Evolutionary conservation across 805 yeast species (phyloP).

Genomic region (Pichia rugopelliculosa): DNA sequence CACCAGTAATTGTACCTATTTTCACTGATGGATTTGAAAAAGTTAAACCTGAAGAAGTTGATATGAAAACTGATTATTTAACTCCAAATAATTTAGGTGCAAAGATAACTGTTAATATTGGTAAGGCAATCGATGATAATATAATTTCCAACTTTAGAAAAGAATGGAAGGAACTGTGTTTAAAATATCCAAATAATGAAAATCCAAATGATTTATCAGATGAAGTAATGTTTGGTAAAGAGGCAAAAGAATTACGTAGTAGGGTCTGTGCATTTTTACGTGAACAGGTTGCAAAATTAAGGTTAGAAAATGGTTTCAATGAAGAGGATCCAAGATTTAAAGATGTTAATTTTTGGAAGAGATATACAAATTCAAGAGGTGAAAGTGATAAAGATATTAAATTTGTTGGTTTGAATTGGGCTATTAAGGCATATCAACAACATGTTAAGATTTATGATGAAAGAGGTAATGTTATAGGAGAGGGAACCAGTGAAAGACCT

Average conservation of each 20-base stretch:
- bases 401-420: conserved; percentile 80
- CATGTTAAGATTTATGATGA: conserved; percentile 26
- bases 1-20: conserved; percentile 85
- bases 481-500: conserved; percentile 12
- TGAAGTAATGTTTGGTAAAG: conserved; percentile 54
- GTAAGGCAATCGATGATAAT: conserved; percentile 58
- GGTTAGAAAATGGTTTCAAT: conserved; percentile 35
- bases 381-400: conserved; percentile 57
- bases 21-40: conserved; percentile 82
- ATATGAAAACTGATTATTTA: conserved; percentile 37
- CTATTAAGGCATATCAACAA: conserved; percentile 60
- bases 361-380: conserved; percentile 59
- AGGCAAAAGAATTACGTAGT: conserved; percentile 61
- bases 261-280: conserved; percentile 64
- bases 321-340: conserved; percentile 66
- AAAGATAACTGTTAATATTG: conserved; percentile 61
- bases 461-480: conserved; percentile 25
- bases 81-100: conserved; percentile 57
- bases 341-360: conserved; percentile 68
- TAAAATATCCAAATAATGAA: conserved; percentile 41
- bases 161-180: conserved; percentile 62
- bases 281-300: conserved; percentile 45
- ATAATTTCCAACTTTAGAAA: conserved; percentile 52
- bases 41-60: conserved; percentile 70
- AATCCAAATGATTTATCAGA: conserved; percentile 53